A percentile compares a stretch with the other conserved stretches of the same genome.
phyloP scores from a whole-genome alignment of 1,139 yeast species.

The Pichia inconspicua region DNA sequence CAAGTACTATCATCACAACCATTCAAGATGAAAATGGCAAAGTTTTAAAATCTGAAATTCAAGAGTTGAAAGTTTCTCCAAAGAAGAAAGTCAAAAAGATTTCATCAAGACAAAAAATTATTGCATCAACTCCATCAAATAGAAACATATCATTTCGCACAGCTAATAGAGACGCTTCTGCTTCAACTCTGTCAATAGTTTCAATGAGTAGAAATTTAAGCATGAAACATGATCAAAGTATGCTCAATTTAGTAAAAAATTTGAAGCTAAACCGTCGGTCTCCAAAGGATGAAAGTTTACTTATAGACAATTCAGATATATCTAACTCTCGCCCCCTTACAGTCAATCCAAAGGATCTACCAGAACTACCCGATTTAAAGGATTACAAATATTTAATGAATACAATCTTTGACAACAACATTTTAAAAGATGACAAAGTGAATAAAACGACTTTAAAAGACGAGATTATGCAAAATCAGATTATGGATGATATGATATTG shows the following conservation, averaged over 20 bases:
- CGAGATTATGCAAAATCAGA: not conserved
- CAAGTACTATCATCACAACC: conserved; percentile 39
- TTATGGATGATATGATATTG: conserved; percentile 2
- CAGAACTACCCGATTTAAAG: conserved; percentile 24
- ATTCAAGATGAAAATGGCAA: conserved; percentile 33
- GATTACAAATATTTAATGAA: conserved; percentile 29
- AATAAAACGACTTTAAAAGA: not conserved
- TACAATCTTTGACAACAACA: conserved; percentile 22
- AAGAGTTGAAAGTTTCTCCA: conserved; percentile 9
- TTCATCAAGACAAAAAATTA: conserved; percentile 25
- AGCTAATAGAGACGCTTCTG: conserved; percentile 13
- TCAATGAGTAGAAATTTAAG: conserved; percentile 14
- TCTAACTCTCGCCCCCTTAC: conserved; percentile 10
- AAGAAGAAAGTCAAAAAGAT: conserved; percentile 14
- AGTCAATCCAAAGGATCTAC: conserved; percentile 17
- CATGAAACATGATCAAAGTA: conserved; percentile 9
- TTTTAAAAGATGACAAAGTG: not conserved
- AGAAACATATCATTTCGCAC: conserved; percentile 31
- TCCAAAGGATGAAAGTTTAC: not conserved
- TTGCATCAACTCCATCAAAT: conserved; percentile 32
- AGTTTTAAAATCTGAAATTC: conserved; percentile 21
- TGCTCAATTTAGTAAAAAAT: not conserved
- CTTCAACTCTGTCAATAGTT: conserved; percentile 15
- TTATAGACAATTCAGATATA: conserved; percentile 6
- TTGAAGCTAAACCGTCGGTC: not conserved